phyloP scores from a whole-genome alignment of 805 yeast genomes.

The Candida parachauliodes region DNA sequence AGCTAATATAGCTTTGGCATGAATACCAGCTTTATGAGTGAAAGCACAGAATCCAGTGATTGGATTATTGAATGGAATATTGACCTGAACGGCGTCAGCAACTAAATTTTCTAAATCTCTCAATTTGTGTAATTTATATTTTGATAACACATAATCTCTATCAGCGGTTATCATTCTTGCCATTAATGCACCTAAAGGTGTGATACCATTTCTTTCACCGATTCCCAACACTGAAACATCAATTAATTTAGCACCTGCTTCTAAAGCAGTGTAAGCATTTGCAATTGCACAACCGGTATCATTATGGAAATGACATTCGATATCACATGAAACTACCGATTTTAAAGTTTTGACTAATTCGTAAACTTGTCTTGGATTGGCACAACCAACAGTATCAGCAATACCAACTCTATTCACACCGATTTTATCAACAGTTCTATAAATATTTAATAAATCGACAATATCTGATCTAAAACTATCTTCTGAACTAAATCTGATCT shows the following conservation, averaged over 20 bases:
- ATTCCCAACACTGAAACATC: slow-evolving; percentile 59
- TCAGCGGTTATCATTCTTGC: slow-evolving; percentile 63
- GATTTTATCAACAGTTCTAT: slow-evolving; percentile 58
- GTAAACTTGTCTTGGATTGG: slow-evolving; percentile 60
- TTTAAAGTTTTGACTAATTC: slow-evolving; percentile 56
- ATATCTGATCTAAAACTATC: slow-evolving; percentile 60
- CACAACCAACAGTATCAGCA: slow-evolving; percentile 64
- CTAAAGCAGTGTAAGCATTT: slow-evolving; percentile 60
- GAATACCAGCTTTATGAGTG: slow-evolving; percentile 63
- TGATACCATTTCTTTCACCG: slow-evolving; percentile 63
- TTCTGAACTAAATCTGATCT: slow-evolving; percentile 56
- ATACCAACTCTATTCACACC: slow-evolving; percentile 63
- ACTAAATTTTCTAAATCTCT: slow-evolving; percentile 58
- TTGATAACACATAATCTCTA: slow-evolving; percentile 55
- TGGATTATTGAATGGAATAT: slow-evolving; percentile 60
- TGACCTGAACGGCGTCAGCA: slow-evolving; percentile 57
- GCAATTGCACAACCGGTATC: slow-evolving; percentile 66
- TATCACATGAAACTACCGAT: slow-evolving; percentile 55
- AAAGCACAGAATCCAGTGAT: slow-evolving; percentile 64
- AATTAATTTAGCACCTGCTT: slow-evolving; percentile 58
- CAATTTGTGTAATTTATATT: slow-evolving; percentile 52
- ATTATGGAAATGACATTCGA: slow-evolving; percentile 60
- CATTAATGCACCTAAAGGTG: slow-evolving; percentile 60
- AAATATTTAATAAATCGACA: slow-evolving; percentile 55
- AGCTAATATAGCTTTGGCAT: slow-evolving; percentile 59